These are phyloP conservation scores for Metarhizium robertsii DNA, from an alignment of 2,329 filamentous ascomycete species.

Conservation along the genomic window DNA sequence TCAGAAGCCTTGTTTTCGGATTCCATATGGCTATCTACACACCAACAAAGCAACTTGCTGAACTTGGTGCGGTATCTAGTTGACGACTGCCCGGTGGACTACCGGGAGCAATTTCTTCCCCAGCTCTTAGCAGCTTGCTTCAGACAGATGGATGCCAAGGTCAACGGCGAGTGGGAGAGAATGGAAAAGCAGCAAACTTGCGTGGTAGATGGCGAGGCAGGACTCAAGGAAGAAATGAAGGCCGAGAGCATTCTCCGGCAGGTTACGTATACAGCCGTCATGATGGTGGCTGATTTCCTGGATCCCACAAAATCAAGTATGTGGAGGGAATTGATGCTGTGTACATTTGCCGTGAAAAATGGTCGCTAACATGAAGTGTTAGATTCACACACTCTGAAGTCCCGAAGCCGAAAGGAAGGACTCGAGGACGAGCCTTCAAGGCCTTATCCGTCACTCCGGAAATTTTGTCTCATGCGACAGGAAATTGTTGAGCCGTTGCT, in stretches of 20 bases:
- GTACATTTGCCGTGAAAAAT: neutral
- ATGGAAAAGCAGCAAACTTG: constrained; percentile 55
- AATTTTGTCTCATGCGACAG: constrained; percentile 72
- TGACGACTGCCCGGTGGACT: constrained; percentile 77
- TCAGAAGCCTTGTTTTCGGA: constrained; percentile 78
- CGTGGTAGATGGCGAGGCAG: constrained; percentile 62
- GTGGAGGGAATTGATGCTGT: constrained; percentile 13
- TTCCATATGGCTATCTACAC: constrained; percentile 73
- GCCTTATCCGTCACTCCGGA: constrained; percentile 55
- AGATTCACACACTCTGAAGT: constrained; percentile 3
- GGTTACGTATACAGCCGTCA: constrained; percentile 82
- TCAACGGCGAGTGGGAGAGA: constrained; percentile 76
- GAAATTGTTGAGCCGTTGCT: constrained; percentile 80
- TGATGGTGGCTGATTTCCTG: constrained; percentile 83
- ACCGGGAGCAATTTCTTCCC: constrained; percentile 72
- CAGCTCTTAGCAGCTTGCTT: constrained; percentile 77
- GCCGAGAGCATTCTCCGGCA: constrained; percentile 90
- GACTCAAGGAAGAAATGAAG: constrained; percentile 91
- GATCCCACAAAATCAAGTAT: constrained; percentile 62
- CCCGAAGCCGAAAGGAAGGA: neutral
- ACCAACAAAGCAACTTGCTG: constrained; percentile 88
- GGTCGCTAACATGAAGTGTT: constrained; percentile 1
- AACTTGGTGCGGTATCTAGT: constrained; percentile 84
- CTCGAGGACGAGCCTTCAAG: constrained; percentile 10
- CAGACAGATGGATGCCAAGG: constrained; percentile 76